Conservation (phyloP, 164 flowering plant genomes). For the Pachysandra terminalis region DNA sequence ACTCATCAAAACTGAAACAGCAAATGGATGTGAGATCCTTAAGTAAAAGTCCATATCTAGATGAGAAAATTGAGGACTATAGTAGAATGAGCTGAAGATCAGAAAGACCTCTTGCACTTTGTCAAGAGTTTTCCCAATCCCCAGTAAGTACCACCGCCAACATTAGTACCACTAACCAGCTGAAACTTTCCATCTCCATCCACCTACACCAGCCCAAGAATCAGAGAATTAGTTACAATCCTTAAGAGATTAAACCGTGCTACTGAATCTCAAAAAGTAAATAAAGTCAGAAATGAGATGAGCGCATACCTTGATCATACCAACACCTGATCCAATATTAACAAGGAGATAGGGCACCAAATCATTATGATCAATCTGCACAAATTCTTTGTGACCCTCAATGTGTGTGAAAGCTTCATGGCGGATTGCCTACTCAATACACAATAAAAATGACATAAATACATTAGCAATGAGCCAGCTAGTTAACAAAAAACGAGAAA, state of each 20-base stretch:
- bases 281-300: background rate
- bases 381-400: conserved; percentile 96
- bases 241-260: background rate
- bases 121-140: conserved; percentile 90
- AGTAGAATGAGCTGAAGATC: conserved; percentile 5
- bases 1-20: conserved; percentile 79
- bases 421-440: conserved; percentile 70
- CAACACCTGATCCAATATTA: conserved; percentile 95
- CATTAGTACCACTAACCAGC: conserved; percentile 97
- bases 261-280: background rate
- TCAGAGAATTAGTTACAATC: conserved; percentile 1
- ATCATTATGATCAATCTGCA: conserved; percentile 90
- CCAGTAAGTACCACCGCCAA: conserved; percentile 99
- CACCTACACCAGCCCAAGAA: conserved; percentile 49
- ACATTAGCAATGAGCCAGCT: background rate
- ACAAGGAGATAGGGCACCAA: conserved; percentile 95
- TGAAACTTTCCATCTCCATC: conserved; percentile 93
- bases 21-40: conserved; percentile 4
- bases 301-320: conserved; percentile 83
- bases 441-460: background rate
- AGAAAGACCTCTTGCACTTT: conserved; percentile 78
- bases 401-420: conserved; percentile 99
- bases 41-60: background rate
- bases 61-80: background rate
- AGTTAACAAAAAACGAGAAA: background rate